phyloP scores from a whole-genome alignment of 331 rosid genomes.

The Phaseolus coccineus region DNA sequence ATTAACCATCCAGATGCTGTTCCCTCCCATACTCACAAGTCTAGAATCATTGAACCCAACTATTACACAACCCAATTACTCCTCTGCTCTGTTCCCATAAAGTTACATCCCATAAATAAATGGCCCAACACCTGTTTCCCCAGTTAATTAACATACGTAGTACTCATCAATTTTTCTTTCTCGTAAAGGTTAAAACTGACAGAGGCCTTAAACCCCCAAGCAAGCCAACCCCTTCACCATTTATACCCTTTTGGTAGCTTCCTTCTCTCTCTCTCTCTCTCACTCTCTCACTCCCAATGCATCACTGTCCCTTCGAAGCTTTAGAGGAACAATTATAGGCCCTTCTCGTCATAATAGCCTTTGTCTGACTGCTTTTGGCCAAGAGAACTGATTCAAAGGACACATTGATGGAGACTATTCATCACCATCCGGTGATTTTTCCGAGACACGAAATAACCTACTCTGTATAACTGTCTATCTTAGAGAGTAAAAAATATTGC shows the following conservation, averaged over 20 bases:
- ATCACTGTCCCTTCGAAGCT: conserved; percentile 56
- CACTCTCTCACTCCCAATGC: not conserved
- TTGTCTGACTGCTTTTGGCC: conserved; percentile 92
- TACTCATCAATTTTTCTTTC: not conserved
- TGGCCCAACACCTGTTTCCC: conserved; percentile 35
- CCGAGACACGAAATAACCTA: conserved; percentile 59
- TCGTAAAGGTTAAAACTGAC: conserved; percentile 44
- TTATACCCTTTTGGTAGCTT: conserved; percentile 42
- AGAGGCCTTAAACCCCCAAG: conserved; percentile 35
- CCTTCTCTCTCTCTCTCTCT: conserved; percentile 15
- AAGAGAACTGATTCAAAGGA: conserved; percentile 95
- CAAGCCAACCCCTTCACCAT: conserved; percentile 23
- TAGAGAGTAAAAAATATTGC: not conserved
- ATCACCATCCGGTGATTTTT: conserved; percentile 69
- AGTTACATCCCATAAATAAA: conserved; percentile 49
- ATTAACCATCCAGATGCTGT: conserved; percentile 36
- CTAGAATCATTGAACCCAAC: conserved; percentile 47
- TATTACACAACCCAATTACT: conserved; percentile 32
- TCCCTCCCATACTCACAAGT: conserved; percentile 51
- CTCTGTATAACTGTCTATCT: conserved; percentile 22
- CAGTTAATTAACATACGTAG: conserved; percentile 26
- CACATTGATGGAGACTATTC: conserved; percentile 85
- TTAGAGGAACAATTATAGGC: conserved; percentile 71
- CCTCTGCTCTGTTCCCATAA: conserved; percentile 37
- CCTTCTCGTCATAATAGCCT: conserved; percentile 84